Percentiles rank a stretch among this genome's conserved stretches.
Conservation (phyloP, 495 filamentous ascomycete genomes). For the Penicillium goetzii region DNA sequence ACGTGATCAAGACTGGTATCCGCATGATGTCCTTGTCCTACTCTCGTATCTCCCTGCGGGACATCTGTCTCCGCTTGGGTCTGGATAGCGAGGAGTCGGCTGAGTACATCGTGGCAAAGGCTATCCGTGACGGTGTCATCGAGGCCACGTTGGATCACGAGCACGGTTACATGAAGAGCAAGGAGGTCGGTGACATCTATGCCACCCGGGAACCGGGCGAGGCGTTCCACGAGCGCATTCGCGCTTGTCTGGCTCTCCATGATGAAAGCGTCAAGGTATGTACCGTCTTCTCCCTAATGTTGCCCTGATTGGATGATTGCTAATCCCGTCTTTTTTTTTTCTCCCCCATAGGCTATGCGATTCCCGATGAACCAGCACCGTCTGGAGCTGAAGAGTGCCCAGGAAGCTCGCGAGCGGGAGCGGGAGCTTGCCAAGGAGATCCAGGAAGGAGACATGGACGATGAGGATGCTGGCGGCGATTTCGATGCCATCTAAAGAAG, state of each 20-base stretch:
- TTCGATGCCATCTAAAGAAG: constrained; percentile 88
- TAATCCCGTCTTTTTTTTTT: constrained; percentile 29
- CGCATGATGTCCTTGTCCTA: constrained; percentile 99
- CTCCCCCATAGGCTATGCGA: constrained; percentile 76
- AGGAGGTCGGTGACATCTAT: constrained; percentile 93
- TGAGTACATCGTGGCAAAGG: constrained; percentile 99
- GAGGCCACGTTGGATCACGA: constrained; percentile 94
- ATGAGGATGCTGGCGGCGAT: constrained; percentile 94
- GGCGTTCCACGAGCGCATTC: constrained; percentile 94
- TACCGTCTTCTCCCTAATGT: constrained; percentile 8
- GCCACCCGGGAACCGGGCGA: constrained; percentile 94
- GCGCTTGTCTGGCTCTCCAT: constrained; percentile 85
- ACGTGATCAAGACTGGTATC: constrained; percentile 99
- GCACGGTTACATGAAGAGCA: constrained; percentile 97
- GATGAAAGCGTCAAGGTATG: constrained; percentile 97
- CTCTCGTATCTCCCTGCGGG: constrained; percentile 93
- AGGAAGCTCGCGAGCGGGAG: constrained; percentile 94
- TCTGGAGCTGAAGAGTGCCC: constrained; percentile 95
- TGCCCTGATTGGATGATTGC: not conserved
- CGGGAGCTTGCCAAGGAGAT: constrained; percentile 98
- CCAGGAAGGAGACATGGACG: constrained; percentile 95
- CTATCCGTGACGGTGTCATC: constrained; percentile 96
- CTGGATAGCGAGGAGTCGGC: constrained; percentile 94
- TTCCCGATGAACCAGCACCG: constrained; percentile 99
- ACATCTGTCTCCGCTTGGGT: constrained; percentile 93